Percentiles rank a stretch among this genome's conserved stretches.
Evolutionary conservation across 2,329 filamentous ascomycete species (phyloP).

Genomic region (Polychaeton citri): DNA sequence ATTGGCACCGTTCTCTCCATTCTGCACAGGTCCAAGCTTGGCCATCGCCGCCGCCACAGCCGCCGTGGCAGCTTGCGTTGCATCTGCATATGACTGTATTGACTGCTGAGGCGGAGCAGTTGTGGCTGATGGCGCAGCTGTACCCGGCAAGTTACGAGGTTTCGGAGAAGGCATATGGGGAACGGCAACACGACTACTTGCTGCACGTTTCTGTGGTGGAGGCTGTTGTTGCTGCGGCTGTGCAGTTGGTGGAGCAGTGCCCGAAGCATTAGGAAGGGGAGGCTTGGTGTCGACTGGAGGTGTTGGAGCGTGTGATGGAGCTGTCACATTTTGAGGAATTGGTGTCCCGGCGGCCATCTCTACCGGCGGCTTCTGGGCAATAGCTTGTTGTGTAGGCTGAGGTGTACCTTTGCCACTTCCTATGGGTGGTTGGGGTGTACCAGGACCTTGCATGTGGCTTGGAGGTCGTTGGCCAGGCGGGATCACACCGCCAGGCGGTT

Average conservation of each 20-base stretch:
- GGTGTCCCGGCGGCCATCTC: conserved; percentile 24
- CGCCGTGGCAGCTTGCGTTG: conserved; percentile 60
- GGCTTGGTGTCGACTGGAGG: conserved; percentile 58
- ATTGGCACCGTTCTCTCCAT: conserved; percentile 8
- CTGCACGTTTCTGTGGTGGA: conserved; percentile 27
- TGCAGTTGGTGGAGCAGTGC: conserved; percentile 32
- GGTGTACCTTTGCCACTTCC: conserved; percentile 24
- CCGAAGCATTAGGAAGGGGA: conserved; percentile 42
- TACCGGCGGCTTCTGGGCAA: conserved; percentile 15
- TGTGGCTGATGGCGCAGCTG: conserved; percentile 9
- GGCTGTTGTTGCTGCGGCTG: conserved; percentile 21
- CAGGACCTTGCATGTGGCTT: conserved; percentile 29
- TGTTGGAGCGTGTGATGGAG: conserved; percentile 30
- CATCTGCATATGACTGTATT: conserved; percentile 30
- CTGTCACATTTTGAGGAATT: conserved; percentile 28
- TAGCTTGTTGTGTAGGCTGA: conserved; percentile 13
- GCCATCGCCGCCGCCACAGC: conserved; percentile 73
- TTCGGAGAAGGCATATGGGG: conserved; percentile 24
- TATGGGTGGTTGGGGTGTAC: conserved; percentile 22
- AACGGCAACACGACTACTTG: conserved; percentile 42
- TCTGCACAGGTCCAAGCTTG: conserved; percentile 38
- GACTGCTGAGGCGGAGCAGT: conserved; percentile 6
- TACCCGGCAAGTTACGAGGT: background rate
- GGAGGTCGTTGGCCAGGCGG: conserved; percentile 24
- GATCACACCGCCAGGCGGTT: conserved; percentile 37